A percentile compares a stretch with the other conserved stretches of the same genome.
Evolutionary conservation across 345 rosid genomes (phyloP).

Genomic region (Sonneratia alba): DNA sequence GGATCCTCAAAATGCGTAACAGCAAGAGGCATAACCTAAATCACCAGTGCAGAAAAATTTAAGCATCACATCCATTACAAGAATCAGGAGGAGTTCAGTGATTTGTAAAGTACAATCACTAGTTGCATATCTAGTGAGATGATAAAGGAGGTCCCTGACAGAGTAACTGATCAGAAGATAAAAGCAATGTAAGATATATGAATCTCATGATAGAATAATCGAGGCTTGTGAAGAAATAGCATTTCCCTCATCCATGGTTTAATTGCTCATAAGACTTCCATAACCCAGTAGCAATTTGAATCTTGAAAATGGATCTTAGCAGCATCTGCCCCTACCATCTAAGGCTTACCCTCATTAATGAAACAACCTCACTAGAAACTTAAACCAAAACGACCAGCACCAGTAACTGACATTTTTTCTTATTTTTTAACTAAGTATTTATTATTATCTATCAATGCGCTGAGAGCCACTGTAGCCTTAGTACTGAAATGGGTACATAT

Average conservation of each 20-base stretch:
- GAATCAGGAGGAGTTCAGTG: neutral
- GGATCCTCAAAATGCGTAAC: constrained; percentile 72
- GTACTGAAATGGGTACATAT: neutral
- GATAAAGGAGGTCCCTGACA: neutral
- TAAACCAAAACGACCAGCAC: neutral
- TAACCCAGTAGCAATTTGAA: neutral
- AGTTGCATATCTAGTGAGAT: neutral
- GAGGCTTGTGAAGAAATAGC: neutral
- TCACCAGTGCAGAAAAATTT: neutral
- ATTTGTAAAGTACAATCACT: neutral
- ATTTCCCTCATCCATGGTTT: neutral
- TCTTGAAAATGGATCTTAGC: neutral
- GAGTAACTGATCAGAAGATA: neutral
- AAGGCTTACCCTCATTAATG: neutral
- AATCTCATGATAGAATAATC: neutral
- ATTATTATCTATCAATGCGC: neutral
- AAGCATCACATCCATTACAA: neutral
- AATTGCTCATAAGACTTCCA: neutral
- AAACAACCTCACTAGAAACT: neutral
- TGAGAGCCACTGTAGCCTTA: neutral
- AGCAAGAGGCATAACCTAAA: constrained; percentile 89
- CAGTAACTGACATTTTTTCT: neutral
- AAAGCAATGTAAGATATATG: neutral
- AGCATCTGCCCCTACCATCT: neutral
- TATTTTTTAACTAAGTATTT: neutral